Conservation (phyloP, 495 filamentous ascomycete species). For the Hapsidospora chrysogenum region DNA sequence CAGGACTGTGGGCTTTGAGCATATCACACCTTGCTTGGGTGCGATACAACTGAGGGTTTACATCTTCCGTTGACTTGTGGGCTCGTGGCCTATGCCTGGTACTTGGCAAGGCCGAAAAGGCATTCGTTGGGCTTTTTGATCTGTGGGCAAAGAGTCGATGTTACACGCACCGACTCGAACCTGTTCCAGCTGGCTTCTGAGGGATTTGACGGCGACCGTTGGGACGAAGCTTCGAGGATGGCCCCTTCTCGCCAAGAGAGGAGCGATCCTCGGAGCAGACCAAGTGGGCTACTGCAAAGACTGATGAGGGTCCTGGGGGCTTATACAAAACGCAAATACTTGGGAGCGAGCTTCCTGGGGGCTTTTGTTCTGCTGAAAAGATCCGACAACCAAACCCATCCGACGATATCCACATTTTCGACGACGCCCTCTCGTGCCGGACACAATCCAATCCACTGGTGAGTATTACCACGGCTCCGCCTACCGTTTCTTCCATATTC, state of each 20-base stretch:
- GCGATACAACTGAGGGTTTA: background rate
- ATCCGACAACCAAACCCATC: too few relatives aligned
- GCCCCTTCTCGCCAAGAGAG: too few relatives aligned
- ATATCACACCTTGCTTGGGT: background rate
- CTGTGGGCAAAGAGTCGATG: background rate
- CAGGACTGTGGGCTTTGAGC: conserved; percentile 1
- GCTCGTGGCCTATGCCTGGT: background rate
- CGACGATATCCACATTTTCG: too few relatives aligned
- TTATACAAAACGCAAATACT: conserved; percentile 31
- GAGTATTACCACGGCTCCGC: too few relatives aligned
- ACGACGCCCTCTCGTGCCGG: too few relatives aligned
- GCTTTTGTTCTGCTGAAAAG: background rate
- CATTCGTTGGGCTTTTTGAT: conserved; percentile 2
- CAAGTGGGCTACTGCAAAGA: conserved; percentile 2
- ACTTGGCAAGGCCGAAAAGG: background rate
- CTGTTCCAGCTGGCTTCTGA: conserved; percentile 3
- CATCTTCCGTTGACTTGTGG: conserved; percentile 1
- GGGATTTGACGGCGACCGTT: conserved; percentile 3
- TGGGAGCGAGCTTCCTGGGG: conserved; percentile 5
- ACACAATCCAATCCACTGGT: too few relatives aligned
- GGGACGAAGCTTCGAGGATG: background rate
- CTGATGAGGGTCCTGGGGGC: conserved; percentile 4
- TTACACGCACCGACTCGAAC: background rate
- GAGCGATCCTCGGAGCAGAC: background rate
- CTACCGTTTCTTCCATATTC: too few relatives aligned